Evolutionary conservation across 805 yeast species (phyloP).

Genomic region (Starmera quercuum): DNA sequence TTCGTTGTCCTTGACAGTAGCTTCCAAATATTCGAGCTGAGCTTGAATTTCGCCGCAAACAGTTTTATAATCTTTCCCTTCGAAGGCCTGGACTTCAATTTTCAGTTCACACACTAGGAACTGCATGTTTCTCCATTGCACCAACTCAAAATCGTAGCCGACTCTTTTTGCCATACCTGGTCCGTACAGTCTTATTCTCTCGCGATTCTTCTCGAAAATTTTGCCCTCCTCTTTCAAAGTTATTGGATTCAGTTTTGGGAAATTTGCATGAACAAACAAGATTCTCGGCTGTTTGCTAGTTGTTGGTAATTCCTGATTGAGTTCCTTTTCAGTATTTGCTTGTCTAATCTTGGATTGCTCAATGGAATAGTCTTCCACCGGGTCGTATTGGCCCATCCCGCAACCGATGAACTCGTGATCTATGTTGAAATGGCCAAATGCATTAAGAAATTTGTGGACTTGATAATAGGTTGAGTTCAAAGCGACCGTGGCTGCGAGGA

Average conservation of each 20-base stretch:
- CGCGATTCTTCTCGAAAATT: slow-evolving; percentile 33
- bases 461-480: slow-evolving; percentile 51
- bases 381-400: slow-evolving; percentile 60
- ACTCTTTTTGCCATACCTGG: slow-evolving; percentile 42
- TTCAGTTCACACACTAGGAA: slow-evolving; percentile 44
- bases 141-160: slow-evolving; percentile 50
- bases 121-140: slow-evolving; percentile 54
- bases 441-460: slow-evolving; percentile 47
- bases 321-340: slow-evolving; percentile 6
- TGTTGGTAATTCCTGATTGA: slow-evolving; percentile 10
- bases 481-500: slow-evolving; percentile 52
- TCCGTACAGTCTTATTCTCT: slow-evolving; percentile 52
- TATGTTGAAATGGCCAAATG: slow-evolving; percentile 43
- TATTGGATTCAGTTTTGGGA: slow-evolving; percentile 62
- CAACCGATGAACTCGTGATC: slow-evolving; percentile 41
- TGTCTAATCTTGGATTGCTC: slow-evolving; percentile 17
- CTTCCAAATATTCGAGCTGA: slow-evolving; percentile 36
- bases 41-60: slow-evolving; percentile 43
- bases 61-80: slow-evolving; percentile 29
- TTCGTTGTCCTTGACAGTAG: slow-evolving; percentile 30
- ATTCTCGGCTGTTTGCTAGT: slow-evolving; percentile 21
- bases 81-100: slow-evolving; percentile 36
- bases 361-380: slow-evolving; percentile 40
- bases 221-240: slow-evolving; percentile 34
- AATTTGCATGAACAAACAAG: slow-evolving; percentile 58